Base-by-base conservation (phyloP, 306 rosid genomes). In the Arachis stenosperma region DNA sequence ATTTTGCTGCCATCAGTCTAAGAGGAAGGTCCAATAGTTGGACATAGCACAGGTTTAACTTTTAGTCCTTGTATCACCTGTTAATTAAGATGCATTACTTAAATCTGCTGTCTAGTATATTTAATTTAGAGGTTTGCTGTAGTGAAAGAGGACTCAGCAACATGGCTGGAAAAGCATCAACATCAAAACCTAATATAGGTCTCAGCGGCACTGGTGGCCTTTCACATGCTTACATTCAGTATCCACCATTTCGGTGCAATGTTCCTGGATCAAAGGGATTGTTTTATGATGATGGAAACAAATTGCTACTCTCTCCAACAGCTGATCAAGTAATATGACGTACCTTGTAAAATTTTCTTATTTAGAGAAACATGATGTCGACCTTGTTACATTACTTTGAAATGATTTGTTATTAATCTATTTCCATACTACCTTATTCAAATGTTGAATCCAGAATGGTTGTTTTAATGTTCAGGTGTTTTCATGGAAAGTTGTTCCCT, bases 281-380 rank as follows among this genome's bases (percentile, higher is more conserved):
- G 79, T 94, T 88, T 79, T 94, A 86, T 75, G 99, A 94, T 67
- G 99, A 94, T 75, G 99, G 91, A 82, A 90, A 88, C 79, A 94
- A 90, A 73, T 80, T 87, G 71, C 69, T 94, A 44, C 84, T 91
- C 71, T 91, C 88, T 74, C 96, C 96, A 73, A 84, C 90, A 58
- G 78, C 85, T 78, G 86, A 90, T 75, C 97, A 83, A 95, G 99
- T 94, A 78, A 73, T 73, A 67, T 68, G 67, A 60, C 14, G 39
- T 74, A 54, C 63, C 71, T 70, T 13, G 41, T 52, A 68, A 29
- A 67, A 33, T 33, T 46, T 67, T 80, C 56, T 61, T 64, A 54
- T 84, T 48, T 66, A 9, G 39, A 46, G 58, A 69, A 69, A 56
- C 37, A 10, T 37, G 15, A 50, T 9, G 10, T 52, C 39, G 37